phyloP scores from a whole-genome alignment of 23 red algal genomes.

The Gracilaria caudata region DNA sequence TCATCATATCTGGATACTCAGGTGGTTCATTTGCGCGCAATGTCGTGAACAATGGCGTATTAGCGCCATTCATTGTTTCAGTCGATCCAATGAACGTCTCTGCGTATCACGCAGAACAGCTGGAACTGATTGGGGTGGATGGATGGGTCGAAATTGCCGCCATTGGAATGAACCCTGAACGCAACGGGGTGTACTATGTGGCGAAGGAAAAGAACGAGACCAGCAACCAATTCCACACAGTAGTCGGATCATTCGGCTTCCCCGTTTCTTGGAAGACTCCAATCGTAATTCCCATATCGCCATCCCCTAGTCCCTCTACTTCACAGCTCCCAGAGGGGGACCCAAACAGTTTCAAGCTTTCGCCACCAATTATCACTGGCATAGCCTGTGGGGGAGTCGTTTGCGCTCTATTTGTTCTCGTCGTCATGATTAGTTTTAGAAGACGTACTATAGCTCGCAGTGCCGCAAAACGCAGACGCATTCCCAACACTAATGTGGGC shows the following conservation, averaged over 20 bases:
- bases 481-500: too few species aligned
- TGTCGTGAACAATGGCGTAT: slow-evolving; percentile 17
- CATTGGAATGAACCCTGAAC: slow-evolving; percentile 17
- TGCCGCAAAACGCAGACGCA: background rate
- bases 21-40: slow-evolving; percentile 36
- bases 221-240: slow-evolving; percentile 57
- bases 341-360: background rate
- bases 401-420: background rate
- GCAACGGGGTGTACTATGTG: slow-evolving; percentile 42
- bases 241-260: slow-evolving; percentile 41
- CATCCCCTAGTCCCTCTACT: slow-evolving; percentile 26
- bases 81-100: slow-evolving; percentile 51
- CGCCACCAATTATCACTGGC: slow-evolving; percentile 2
- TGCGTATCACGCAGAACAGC: slow-evolving; percentile 39
- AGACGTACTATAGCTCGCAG: background rate
- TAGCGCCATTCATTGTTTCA: slow-evolving; percentile 57
- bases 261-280: slow-evolving; percentile 48
- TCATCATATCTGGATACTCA: slow-evolving; percentile 54
- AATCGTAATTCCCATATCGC: slow-evolving; percentile 37
- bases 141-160: slow-evolving; percentile 51
- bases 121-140: slow-evolving; percentile 4
- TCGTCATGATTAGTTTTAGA: background rate
- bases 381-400: slow-evolving; percentile 19
- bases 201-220: slow-evolving; percentile 63
- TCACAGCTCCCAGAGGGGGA: background rate